A percentile compares a stretch with the other conserved stretches of the same genome.
These are phyloP conservation scores for Macadamia tetraphylla DNA, from an alignment of 164 flowering plant genomes.

Conservation along the genomic window DNA sequence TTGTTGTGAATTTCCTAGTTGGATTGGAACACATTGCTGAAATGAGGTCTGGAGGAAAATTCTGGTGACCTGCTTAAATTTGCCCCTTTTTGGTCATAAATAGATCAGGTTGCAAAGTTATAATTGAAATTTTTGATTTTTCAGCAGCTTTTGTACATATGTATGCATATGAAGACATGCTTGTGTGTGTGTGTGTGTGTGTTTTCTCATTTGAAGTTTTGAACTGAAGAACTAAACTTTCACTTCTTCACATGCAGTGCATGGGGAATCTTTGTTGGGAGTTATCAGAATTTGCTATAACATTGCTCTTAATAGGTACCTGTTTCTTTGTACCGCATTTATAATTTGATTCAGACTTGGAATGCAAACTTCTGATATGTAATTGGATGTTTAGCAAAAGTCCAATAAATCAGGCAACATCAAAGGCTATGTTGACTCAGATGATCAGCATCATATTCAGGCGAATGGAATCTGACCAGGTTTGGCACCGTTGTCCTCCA, in stretches of 20 bases:
- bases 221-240: background rate
- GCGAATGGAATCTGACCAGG: constrained; percentile 75
- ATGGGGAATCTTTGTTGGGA: constrained; percentile 90
- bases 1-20: too few relatives aligned
- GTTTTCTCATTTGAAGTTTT: background rate
- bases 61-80: too few relatives aligned
- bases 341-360: background rate
- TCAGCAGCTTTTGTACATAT: too few relatives aligned
- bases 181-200: background rate
- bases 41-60: too few relatives aligned
- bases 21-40: too few relatives aligned
- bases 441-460: constrained; percentile 89
- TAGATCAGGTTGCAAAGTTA: too few relatives aligned
- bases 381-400: constrained; percentile 64
- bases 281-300: constrained; percentile 92
- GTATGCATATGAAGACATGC: too few relatives aligned
- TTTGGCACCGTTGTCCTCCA: constrained; percentile 8
- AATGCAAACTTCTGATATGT: constrained; percentile 8
- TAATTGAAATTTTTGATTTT: too few relatives aligned
- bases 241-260: constrained; percentile 47
- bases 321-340: background rate
- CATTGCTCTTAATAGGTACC: constrained; percentile 90
- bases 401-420: constrained; percentile 89
- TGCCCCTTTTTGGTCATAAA: too few relatives aligned
- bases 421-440: constrained; percentile 96